A percentile compares a stretch with the other conserved stretches of the same genome.
Evolutionary conservation across 2,329 filamentous ascomycete species (phyloP).

Genomic region (Colletotrichum agaves): DNA sequence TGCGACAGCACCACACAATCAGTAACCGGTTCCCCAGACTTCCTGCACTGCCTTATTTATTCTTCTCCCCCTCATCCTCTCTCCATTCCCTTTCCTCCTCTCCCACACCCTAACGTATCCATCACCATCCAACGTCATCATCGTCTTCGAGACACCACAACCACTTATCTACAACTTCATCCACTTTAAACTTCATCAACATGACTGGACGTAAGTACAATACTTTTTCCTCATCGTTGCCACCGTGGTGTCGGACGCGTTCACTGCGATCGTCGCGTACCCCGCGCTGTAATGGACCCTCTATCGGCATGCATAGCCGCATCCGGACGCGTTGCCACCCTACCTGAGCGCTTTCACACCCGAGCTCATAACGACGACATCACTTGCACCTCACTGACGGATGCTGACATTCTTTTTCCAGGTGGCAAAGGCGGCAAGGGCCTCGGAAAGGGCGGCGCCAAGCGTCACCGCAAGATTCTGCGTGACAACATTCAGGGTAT

Average conservation of each 20-base stretch:
- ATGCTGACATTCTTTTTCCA: constrained; percentile 50
- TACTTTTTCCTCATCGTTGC: constrained; percentile 30
- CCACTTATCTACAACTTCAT: constrained; percentile 14
- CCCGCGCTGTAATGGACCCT: constrained; percentile 19
- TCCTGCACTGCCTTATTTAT: constrained; percentile 39
- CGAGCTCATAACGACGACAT: not conserved
- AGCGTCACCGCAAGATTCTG: constrained; percentile 99
- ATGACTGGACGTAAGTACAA: constrained; percentile 78
- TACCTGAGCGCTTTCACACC: not conserved
- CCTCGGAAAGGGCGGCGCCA: constrained; percentile 97
- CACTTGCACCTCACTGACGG: not conserved
- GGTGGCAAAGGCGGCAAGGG: constrained; percentile 97
- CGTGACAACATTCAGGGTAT: constrained; percentile 99
- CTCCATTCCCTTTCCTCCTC: constrained; percentile 39
- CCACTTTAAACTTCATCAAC: constrained; percentile 52
- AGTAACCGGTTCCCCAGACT: constrained; percentile 38
- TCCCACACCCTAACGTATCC: constrained; percentile 41
- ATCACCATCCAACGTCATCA: constrained; percentile 40
- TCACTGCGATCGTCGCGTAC: not conserved
- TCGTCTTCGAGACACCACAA: constrained; percentile 26
- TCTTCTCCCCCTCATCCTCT: constrained; percentile 32
- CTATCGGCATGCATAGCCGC: constrained; percentile 15
- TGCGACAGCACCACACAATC: constrained; percentile 38
- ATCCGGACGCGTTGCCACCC: constrained; percentile 18
- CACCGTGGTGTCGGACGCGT: constrained; percentile 36